These are phyloP conservation scores for Microcos paniculata DNA, from an alignment of 345 rosid genomes.

Conservation along the genomic window DNA sequence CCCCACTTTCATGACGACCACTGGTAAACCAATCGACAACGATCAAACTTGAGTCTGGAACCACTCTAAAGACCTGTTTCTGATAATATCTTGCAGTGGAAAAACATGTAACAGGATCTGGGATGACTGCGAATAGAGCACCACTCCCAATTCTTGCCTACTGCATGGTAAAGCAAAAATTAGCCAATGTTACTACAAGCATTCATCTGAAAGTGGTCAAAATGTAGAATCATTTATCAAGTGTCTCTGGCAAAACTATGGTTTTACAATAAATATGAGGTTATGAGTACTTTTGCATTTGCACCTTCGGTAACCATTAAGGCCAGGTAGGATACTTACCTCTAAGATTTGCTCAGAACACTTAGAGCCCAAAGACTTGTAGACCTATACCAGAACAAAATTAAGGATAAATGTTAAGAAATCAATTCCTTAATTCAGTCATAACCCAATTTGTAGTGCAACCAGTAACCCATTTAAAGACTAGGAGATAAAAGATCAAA, in stretches of 20 bases:
- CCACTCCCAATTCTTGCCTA: constrained; percentile 77
- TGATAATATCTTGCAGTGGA: constrained; percentile 83
- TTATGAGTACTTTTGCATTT: neutral
- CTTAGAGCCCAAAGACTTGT: constrained; percentile 72
- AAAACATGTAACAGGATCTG: constrained; percentile 94
- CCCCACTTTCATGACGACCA: constrained; percentile 88
- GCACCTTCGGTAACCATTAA: neutral
- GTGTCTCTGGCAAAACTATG: neutral
- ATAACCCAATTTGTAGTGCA: neutral
- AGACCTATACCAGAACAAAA: constrained; percentile 47
- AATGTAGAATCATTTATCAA: neutral
- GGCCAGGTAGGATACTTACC: constrained; percentile 45
- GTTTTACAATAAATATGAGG: neutral
- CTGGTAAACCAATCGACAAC: constrained; percentile 95
- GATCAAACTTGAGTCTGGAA: constrained; percentile 65
- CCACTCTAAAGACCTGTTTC: constrained; percentile 73
- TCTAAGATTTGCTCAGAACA: constrained; percentile 64
- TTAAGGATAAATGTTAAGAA: neutral
- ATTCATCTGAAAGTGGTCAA: neutral
- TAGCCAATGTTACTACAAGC: constrained; percentile 15
- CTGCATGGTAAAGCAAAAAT: constrained; percentile 32
- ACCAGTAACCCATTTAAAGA: neutral
- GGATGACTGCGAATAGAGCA: constrained; percentile 69
- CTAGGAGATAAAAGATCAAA: constrained; percentile 12
- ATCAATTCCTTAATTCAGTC: neutral